A percentile compares a stretch with the other conserved stretches of the same genome.
phyloP scores from a whole-genome alignment of 2,329 filamentous ascomycete species.

The Calonectria henricotiae region DNA sequence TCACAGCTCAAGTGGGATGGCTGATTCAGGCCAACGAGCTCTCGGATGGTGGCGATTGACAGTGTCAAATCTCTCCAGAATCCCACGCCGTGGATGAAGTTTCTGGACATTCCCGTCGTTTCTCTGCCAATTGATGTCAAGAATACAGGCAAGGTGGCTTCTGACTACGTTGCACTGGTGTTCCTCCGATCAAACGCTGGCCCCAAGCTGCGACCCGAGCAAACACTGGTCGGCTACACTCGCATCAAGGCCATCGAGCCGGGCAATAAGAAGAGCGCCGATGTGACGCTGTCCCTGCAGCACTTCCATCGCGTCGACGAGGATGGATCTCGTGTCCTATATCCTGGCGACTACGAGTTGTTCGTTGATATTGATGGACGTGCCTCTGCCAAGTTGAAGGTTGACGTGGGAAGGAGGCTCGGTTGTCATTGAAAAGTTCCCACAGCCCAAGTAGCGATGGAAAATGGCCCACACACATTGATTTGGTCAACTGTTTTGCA shows the following conservation, averaged over 20 bases:
- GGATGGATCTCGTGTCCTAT: not conserved
- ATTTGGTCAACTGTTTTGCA: not conserved
- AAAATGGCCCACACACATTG: too few relatives aligned
- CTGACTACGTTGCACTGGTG: conserved; percentile 4
- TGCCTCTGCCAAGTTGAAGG: not conserved
- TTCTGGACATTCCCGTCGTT: not conserved
- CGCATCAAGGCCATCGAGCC: conserved; percentile 10
- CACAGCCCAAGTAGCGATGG: not conserved
- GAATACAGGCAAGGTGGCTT: not conserved
- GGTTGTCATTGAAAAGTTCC: conserved; percentile 3
- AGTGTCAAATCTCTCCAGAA: not conserved
- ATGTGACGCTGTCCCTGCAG: not conserved
- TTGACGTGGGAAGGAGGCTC: not conserved
- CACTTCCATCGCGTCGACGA: conserved; percentile 12
- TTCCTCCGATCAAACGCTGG: conserved; percentile 9
- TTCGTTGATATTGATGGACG: conserved; percentile 11
- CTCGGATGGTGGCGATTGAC: not conserved
- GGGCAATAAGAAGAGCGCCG: not conserved
- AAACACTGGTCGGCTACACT: not conserved
- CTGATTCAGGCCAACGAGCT: not conserved
- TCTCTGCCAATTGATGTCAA: not conserved
- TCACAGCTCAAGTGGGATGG: conserved; percentile 6
- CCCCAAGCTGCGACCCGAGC: not conserved
- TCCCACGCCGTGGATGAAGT: conserved; percentile 9
- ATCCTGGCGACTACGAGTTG: conserved; percentile 6